A percentile compares a stretch with the other conserved stretches of the same genome.
Conservation (phyloP, 2,329 filamentous ascomycete genomes). For the Cladophialophora psammophila region DNA sequence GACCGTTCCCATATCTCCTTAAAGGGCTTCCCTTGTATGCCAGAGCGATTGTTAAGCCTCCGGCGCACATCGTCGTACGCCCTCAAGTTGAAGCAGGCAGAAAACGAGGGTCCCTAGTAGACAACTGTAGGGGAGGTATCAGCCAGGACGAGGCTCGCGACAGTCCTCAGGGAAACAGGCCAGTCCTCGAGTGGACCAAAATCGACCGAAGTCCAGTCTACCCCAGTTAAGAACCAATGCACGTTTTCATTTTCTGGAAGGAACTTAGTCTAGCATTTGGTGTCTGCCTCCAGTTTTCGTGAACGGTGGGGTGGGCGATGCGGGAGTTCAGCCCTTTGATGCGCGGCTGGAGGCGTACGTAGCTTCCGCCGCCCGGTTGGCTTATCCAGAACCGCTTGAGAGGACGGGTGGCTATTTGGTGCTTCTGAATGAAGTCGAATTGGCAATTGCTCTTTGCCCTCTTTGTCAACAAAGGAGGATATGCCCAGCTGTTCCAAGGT, state of each 20-base stretch:
- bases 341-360: background rate
- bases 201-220: conserved; percentile 58
- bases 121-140: conserved; percentile 53
- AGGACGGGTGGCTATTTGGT: background rate
- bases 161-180: conserved; percentile 57
- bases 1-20: conserved; percentile 29
- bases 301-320: background rate
- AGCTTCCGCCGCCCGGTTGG: conserved; percentile 17
- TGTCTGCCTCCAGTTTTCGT: background rate
- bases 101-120: conserved; percentile 45
- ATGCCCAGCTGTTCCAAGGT: conserved; percentile 28
- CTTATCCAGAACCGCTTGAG: conserved; percentile 18
- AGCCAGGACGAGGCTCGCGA: conserved; percentile 54
- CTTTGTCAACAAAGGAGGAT: conserved; percentile 8
- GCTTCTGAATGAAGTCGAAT: conserved; percentile 19
- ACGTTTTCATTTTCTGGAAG: conserved; percentile 43
- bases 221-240: conserved; percentile 47
- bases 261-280: conserved; percentile 27
- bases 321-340: background rate
- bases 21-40: conserved; percentile 29
- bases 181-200: conserved; percentile 58
- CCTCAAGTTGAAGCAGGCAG: conserved; percentile 26
- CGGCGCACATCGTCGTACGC: conserved; percentile 23
- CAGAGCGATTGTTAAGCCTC: conserved; percentile 11
- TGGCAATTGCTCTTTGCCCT: conserved; percentile 25